Evolutionary conservation across 169 alveolate genomes (phyloP), one percentile per base, ranked within the genome.

Genomic region (Cryptosporidium muris): DNA sequence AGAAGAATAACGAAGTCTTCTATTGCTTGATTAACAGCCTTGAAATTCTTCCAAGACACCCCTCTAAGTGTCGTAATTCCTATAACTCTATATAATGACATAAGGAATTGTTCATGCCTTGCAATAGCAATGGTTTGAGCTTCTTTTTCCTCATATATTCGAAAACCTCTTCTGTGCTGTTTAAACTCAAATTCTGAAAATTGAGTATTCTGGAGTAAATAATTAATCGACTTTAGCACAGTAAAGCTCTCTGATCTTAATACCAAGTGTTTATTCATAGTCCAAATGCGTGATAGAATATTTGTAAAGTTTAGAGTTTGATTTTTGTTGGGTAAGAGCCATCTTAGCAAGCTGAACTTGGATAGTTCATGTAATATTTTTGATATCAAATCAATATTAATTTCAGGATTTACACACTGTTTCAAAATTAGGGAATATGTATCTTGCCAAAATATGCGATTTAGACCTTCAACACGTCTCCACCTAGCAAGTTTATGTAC

Each of bases 61-160:
- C 85, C 85, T 54, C 85, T 74, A 47, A 74, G 8, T 56, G 85
- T 68, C 7, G 85, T 40, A 8, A 74, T n/a, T 36, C 85, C 85
- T 45, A 74, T 74, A 42, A 52, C 60, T 8, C 85, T 66, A 49
- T 74, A 68, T 48, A 74, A 74, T 11, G 60, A 43, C n/a, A 74
- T 45, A 38, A 74, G 63, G 42, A 74, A 74, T 42, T 60, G 74
- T 43, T 74, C 85, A 34, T 74, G 85, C n/a, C 68, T 74, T 62
- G 54, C 60, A 34, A 74, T 36, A 1, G 67, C 63, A 54, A 43
- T 16, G n/a, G 7, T 74, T 74, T 58, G 14, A 2, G 60, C 36
- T 3, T 60, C 68, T 25, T 58, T 58, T 5, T 74, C 43, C 3
- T 74, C 85, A 43, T 25, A 36, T 47, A 56, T 47, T 25, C 16